Percentiles rank a stretch among this genome's conserved stretches.
These are phyloP conservation scores for Oxytropis ochrocephala DNA, from an alignment of 306 rosid genomes.

Conservation along the genomic window DNA sequence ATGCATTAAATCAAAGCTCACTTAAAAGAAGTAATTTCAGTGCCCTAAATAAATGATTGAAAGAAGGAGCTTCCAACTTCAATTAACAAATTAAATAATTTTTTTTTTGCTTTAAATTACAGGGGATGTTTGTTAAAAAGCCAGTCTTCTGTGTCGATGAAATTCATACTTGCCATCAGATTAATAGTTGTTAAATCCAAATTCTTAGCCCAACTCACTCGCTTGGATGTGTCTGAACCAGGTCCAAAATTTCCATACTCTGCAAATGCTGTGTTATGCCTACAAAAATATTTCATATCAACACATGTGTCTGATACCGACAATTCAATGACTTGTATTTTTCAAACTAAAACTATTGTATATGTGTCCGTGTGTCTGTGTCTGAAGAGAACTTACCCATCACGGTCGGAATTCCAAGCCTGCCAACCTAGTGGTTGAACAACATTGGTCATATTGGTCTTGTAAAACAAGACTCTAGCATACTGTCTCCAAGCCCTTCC, in stretches of 20 bases:
- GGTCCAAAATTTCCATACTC: constrained; percentile 61
- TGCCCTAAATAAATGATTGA: too few relatives aligned
- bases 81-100: too few relatives aligned
- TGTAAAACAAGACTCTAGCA: constrained; percentile 65
- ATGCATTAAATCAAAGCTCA: too few relatives aligned
- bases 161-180: constrained; percentile 26
- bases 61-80: too few relatives aligned
- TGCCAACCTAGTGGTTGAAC: constrained; percentile 64
- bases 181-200: constrained; percentile 20
- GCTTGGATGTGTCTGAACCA: constrained; percentile 40
- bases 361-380: too few relatives aligned
- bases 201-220: constrained; percentile 61
- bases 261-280: constrained; percentile 42
- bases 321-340: too few relatives aligned
- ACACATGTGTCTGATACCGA: background rate
- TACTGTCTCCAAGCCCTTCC: constrained; percentile 82
- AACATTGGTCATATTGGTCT: constrained; percentile 38
- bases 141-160: constrained; percentile 57
- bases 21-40: too few relatives aligned
- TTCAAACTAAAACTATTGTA: too few relatives aligned
- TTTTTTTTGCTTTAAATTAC: too few relatives aligned
- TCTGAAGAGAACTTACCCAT: constrained; percentile 54
- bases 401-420: constrained; percentile 31
- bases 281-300: constrained; percentile 2
- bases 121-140: too few relatives aligned